Conservation (phyloP, 352 stramenopile species). For the Phytophthora vignae region DNA sequence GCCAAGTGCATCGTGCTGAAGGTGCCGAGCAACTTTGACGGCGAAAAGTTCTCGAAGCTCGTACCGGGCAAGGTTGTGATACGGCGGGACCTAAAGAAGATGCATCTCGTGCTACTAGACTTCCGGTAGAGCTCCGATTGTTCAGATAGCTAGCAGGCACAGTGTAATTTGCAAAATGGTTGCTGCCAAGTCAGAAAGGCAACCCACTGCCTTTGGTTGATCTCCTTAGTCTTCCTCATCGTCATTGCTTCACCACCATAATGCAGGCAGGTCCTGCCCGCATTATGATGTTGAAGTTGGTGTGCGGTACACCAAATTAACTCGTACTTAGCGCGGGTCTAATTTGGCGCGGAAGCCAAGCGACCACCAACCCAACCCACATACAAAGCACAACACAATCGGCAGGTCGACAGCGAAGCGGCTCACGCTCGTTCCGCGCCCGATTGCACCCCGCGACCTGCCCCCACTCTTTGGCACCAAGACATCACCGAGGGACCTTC, state of each 20-base stretch:
- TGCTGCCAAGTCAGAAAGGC: not conserved
- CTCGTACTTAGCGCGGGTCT: slow-evolving; percentile 11
- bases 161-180: not conserved
- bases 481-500: slow-evolving; percentile 20
- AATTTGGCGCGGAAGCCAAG: slow-evolving; percentile 11
- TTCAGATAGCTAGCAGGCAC: slow-evolving; percentile 6
- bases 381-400: slow-evolving; percentile 40
- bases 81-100: slow-evolving; percentile 79
- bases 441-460: not conserved
- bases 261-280: no score
- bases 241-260: no score
- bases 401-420: slow-evolving; percentile 18
- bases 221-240: no score
- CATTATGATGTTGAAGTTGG: slow-evolving; percentile 26
- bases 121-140: slow-evolving; percentile 38
- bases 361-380: slow-evolving; percentile 17
- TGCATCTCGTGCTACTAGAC: slow-evolving; percentile 78
- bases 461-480: slow-evolving; percentile 5
- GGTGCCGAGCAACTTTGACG: slow-evolving; percentile 85
- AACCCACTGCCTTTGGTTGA: no score
- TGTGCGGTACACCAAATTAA: slow-evolving; percentile 23
- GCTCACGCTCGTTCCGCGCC: slow-evolving; percentile 8
- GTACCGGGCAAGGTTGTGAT: slow-evolving; percentile 69
- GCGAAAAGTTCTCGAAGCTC: slow-evolving; percentile 67
- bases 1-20: slow-evolving; percentile 80